Evolutionary conservation across 2,329 filamentous ascomycete genomes (phyloP).

Genomic region (Cryphonectria radicalis): DNA sequence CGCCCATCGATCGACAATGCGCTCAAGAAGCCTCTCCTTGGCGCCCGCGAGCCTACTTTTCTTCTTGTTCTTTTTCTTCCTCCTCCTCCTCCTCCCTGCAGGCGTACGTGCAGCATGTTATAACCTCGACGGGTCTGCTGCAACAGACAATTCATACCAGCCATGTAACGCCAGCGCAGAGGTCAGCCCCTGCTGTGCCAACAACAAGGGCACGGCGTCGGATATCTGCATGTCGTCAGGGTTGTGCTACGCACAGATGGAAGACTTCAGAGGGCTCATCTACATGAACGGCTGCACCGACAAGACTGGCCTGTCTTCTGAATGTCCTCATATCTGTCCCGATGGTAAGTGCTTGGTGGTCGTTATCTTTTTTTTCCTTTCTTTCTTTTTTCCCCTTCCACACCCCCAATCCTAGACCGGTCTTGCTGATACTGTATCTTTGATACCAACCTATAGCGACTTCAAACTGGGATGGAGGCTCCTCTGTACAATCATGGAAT

Average conservation of each 20-base stretch:
- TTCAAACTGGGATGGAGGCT: conserved; percentile 26
- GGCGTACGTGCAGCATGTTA: conserved; percentile 26
- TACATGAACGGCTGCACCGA: conserved; percentile 34
- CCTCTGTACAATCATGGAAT: conserved; percentile 18
- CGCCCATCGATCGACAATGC: not conserved
- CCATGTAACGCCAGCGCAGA: conserved; percentile 32
- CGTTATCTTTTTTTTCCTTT: too few species aligned
- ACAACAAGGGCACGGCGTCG: conserved; percentile 27
- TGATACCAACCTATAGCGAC: conserved; percentile 7
- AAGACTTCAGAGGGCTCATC: conserved; percentile 29
- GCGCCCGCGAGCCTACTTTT: not conserved
- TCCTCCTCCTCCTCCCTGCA: not conserved
- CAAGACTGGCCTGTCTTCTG: conserved; percentile 22
- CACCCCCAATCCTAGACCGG: not conserved
- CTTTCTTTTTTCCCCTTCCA: not conserved
- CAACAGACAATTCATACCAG: not conserved
- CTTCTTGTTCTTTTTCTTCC: not conserved
- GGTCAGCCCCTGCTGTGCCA: conserved; percentile 32
- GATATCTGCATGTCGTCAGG: conserved; percentile 34
- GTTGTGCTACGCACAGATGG: conserved; percentile 31
- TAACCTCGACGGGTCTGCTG: conserved; percentile 23
- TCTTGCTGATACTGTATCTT: not conserved
- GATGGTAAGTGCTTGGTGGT: conserved; percentile 22
- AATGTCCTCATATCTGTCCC: conserved; percentile 31
- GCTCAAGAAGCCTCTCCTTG: not conserved